These are phyloP conservation scores for Paraconiothyrium brasiliense DNA, from an alignment of 2,329 filamentous ascomycete species.

Conservation along the genomic window DNA sequence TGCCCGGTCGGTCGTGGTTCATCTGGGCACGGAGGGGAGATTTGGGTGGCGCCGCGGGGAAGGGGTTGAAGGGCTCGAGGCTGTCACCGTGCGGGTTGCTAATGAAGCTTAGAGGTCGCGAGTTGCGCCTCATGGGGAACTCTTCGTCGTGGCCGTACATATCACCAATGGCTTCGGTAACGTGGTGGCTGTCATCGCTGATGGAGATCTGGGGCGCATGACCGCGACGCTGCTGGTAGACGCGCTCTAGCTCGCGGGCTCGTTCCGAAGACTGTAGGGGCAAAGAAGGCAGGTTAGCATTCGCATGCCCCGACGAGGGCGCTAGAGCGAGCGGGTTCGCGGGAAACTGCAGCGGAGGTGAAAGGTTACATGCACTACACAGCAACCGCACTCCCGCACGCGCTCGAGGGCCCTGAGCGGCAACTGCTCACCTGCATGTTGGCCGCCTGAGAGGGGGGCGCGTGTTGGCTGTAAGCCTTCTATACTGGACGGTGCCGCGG, in stretches of 20 bases:
- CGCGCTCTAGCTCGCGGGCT: constrained; percentile 57
- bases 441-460: constrained; percentile 13
- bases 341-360: constrained; percentile 20
- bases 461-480: constrained; percentile 1
- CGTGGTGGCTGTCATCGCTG: constrained; percentile 91
- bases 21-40: constrained; percentile 51
- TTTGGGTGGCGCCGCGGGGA: constrained; percentile 52
- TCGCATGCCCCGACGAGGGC: not conserved
- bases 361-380: constrained; percentile 9
- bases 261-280: constrained; percentile 49
- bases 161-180: constrained; percentile 91
- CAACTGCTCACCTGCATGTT: constrained; percentile 24
- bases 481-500: constrained; percentile 15
- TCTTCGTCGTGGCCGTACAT: constrained; percentile 86
- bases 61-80: constrained; percentile 51
- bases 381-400: not conserved
- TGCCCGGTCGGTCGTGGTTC: constrained; percentile 37
- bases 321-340: constrained; percentile 7
- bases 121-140: constrained; percentile 59
- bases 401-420: constrained; percentile 1
- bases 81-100: constrained; percentile 63
- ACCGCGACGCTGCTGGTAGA: constrained; percentile 63
- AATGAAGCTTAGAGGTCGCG: constrained; percentile 80
- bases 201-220: constrained; percentile 73
- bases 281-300: constrained; percentile 3